Base-by-base conservation (phyloP, 176 grass and related monocot genomes). In the Aegilops speltoides region DNA sequence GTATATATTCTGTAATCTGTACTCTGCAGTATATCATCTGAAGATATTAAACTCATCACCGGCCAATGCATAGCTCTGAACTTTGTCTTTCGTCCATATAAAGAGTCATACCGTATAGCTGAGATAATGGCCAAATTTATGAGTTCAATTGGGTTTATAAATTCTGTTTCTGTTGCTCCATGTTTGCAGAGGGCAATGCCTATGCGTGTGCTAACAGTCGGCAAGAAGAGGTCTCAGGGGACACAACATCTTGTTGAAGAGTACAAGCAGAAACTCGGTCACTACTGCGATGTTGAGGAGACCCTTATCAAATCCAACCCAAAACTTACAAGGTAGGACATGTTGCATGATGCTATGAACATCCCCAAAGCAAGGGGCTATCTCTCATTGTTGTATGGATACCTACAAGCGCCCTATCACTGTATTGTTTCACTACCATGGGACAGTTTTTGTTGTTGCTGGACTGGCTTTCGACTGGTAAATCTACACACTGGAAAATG, bases 181-280 rank as follows among this genome's bases (percentile, higher is more conserved):
- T 78, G 24, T 41, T 40, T 65, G 68, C 56, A 98, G 96, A 96
- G 92, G 85, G 34, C 80, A 77, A 91, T 98, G 76, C 96, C 92
- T 37, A 82, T 98, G 38, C 92, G 93, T 40, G 78, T 98, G 82
- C 56, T 98, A 25, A 94, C 93, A 6, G 90, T 96, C 2, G 90
- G 96, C 62, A 98, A 98, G 82, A 98, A 84, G 92, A 93, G 96
- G 89, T 94, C 92, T 68, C 85, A 56, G 75, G 96, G 93, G 28
- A 89, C 88, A 6, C 93, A 98, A 33, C 82, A 96, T 67, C 76
- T 98, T 71, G 87, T 98, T 67, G 93, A 96, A 82, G 96, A 98
- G 75, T 96, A 96, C 77, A 91, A 81, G 73, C 91, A 92, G 62
- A 98, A 96, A 70, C 83, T 98, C 16, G 68, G 85, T 65, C 76